Evolutionary conservation across 768 basidiomycete species (phyloP).

Genomic region (Tulasnella sp.): DNA sequence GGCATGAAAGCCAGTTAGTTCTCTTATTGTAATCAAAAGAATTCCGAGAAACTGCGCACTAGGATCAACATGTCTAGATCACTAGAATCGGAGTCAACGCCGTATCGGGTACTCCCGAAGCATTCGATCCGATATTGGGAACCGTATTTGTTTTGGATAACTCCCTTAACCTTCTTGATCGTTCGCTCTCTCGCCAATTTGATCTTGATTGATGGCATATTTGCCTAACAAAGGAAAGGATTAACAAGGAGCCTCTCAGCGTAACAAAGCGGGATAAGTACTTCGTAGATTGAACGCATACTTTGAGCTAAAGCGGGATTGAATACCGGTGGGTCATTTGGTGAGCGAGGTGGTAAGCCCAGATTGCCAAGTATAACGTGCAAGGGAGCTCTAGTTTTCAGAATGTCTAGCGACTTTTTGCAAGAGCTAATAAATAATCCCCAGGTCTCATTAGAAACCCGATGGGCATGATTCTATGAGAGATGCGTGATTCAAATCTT

Average conservation of each 20-base stretch:
- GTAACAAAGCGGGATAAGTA: neutral
- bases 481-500: neutral
- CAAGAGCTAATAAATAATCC: neutral
- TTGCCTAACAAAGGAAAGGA: too few species aligned
- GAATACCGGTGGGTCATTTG: neutral
- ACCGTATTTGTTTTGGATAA: neutral
- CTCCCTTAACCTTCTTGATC: neutral
- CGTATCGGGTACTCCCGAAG: conserved; percentile 46
- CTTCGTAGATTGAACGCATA: neutral
- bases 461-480: conserved; percentile 12
- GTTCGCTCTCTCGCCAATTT: neutral
- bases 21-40: neutral
- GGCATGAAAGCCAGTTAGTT: neutral
- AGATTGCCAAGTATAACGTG: conserved; percentile 9
- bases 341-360: neutral
- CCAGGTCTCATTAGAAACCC: neutral
- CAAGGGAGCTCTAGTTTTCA: neutral
- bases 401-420: neutral
- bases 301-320: neutral
- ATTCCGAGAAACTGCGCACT: conserved; percentile 28
- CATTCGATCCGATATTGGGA: conserved; percentile 24
- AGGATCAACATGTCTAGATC: conserved; percentile 46
- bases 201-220: neutral
- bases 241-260: too few species aligned
- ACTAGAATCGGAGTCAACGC: conserved; percentile 32